Base-by-base conservation (phyloP, 2,329 filamentous ascomycete species). In the Apiospora saccharicola region DNA sequence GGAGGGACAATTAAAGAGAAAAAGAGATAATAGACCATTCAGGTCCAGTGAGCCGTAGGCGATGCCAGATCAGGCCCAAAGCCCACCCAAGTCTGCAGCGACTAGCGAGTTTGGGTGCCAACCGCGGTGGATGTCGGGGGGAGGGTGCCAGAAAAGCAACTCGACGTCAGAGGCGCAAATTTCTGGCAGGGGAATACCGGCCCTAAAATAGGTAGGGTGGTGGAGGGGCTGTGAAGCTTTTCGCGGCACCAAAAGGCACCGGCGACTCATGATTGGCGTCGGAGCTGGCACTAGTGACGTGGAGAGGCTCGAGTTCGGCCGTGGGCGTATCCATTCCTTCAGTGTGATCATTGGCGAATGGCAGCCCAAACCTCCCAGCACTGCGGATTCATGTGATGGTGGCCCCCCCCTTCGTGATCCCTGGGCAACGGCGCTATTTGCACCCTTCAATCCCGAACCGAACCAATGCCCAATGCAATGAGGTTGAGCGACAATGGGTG, bases 151-250 rank as follows among this genome's bases (percentile, higher is more conserved):
- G 57, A 37, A 12, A 61, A 61, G 57, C 57, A 64, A 3, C 57
- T 64, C 57, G 57, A 64, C 57, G 57, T 64, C 57, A 64, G 57
- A 64, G 57, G 34, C 57, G 57, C 57, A 41, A 37, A 64, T 41
- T 64, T 41, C 57, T 64, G 57, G 57, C 57, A 64, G 57, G 57
- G 57, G 57, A 64, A 64, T 64, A 34, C 57, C 57, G 57, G 57
- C 57, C 57, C 57, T 64, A 64, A 64, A 41, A 64, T 41, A 64
- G 53, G 24, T 30, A 61, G 53, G 53, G 57, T 34, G 22, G 57
- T 64, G 57, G 57, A 64, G 57, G 57, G 57, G 57, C 57, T 64
- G 30, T 64, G 57, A 64, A 34, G 57, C 57, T 64, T 64, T 64
- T 64, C 57, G 57, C 34, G 5, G 57, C 34, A 64, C 19, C 57